phyloP scores from a whole-genome alignment of 805 yeast species.

The Ogataea wickerhamii region DNA sequence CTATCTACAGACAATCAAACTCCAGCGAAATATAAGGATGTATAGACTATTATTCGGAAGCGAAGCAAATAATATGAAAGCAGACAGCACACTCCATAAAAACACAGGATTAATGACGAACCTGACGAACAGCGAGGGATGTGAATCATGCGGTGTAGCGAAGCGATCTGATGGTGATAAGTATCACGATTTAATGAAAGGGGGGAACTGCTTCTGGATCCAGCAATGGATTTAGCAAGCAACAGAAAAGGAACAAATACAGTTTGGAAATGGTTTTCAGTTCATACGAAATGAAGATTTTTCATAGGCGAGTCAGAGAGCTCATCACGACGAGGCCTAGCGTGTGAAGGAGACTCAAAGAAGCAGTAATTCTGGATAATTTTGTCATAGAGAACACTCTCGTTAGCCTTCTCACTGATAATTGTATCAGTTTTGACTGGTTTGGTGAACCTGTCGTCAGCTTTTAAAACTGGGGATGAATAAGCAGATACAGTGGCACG shows the following conservation, averaged over 20 bases:
- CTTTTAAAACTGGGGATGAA: slow-evolving; percentile 4
- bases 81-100: not conserved
- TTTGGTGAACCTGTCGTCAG: slow-evolving; percentile 1
- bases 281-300: slow-evolving; percentile 1
- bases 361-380: slow-evolving; percentile 31
- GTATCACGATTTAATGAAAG: too few species aligned
- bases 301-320: slow-evolving; percentile 1
- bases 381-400: slow-evolving; percentile 20
- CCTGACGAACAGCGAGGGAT: slow-evolving; percentile 2
- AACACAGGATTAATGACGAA: slow-evolving; percentile 1
- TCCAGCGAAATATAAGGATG: not conserved
- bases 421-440: not conserved
- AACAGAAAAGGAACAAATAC: slow-evolving; percentile 1
- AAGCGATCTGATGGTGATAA: too few species aligned
- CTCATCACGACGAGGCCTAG: slow-evolving; percentile 4
- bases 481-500: slow-evolving; percentile 14
- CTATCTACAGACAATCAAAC: too few species aligned
- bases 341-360: slow-evolving; percentile 23
- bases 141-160: too few species aligned
- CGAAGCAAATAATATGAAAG: not conserved
- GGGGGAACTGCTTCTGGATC: too few species aligned
- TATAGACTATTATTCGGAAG: not conserved
- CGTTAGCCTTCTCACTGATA: slow-evolving; percentile 3
- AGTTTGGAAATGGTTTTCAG: not conserved
- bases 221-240: too few species aligned